phyloP scores from a whole-genome alignment of 352 stramenopile species.

The Phytophthora pistaciae region DNA sequence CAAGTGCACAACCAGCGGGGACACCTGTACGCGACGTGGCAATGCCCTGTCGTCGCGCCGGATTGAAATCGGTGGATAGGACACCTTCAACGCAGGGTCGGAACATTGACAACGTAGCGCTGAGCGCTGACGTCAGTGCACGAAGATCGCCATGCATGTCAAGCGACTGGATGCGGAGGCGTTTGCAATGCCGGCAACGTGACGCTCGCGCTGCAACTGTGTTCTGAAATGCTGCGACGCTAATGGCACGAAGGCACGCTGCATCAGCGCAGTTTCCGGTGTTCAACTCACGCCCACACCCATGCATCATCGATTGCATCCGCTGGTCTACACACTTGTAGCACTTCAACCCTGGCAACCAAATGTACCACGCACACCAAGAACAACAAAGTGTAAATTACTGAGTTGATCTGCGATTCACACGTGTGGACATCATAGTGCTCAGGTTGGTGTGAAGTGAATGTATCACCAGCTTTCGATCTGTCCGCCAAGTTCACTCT shows the following conservation, averaged over 20 bases:
- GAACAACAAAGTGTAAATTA: too few species aligned
- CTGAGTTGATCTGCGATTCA: too few species aligned
- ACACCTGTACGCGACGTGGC: slow-evolving; percentile 3
- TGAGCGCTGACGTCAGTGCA: slow-evolving; percentile 20
- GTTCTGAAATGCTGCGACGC: too few species aligned
- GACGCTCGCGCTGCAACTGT: slow-evolving; percentile 2
- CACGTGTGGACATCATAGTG: background rate
- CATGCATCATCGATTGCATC: background rate
- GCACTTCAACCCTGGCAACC: background rate
- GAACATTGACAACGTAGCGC: slow-evolving; percentile 33
- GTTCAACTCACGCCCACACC: background rate
- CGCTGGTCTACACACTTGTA: background rate
- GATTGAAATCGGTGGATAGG: slow-evolving; percentile 16
- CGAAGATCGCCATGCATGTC: slow-evolving; percentile 9
- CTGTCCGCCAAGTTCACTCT: background rate
- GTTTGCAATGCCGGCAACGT: slow-evolving; percentile 9
- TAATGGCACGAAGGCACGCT: background rate
- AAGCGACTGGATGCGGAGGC: slow-evolving; percentile 14
- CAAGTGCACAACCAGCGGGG: too few species aligned
- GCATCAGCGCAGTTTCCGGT: background rate
- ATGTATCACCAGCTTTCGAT: background rate
- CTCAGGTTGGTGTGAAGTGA: background rate
- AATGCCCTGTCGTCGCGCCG: background rate
- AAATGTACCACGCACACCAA: too few species aligned
- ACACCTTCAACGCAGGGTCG: slow-evolving; percentile 16